Conservation (phyloP, 306 rosid species). For the Psophocarpus tetragonolobus region DNA sequence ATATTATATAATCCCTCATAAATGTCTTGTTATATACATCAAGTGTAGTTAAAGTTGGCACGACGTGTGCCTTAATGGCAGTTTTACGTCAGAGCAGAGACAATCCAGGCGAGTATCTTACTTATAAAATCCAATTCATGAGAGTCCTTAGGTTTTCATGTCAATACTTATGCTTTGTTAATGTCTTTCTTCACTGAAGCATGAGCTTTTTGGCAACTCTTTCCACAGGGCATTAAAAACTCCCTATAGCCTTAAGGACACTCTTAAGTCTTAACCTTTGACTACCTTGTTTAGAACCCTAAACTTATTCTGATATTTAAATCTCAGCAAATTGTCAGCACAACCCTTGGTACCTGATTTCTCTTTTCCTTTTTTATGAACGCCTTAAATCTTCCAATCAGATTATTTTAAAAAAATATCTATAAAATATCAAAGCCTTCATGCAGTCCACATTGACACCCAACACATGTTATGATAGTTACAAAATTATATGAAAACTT, state of each 20-base stretch:
- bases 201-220: not conserved
- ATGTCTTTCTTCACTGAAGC: not conserved
- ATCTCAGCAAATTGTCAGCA: conserved; percentile 3
- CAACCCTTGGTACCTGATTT: not conserved
- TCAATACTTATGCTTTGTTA: not conserved
- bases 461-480: not conserved
- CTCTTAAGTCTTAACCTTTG: conserved; percentile 6
- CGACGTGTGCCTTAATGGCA: not conserved
- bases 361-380: not conserved
- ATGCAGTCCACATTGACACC: not conserved
- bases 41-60: not conserved
- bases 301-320: not conserved
- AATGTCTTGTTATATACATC: not conserved
- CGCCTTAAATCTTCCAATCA: not conserved
- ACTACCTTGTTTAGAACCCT: conserved; percentile 2
- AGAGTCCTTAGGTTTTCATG: not conserved
- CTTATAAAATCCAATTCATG: not conserved
- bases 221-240: not conserved
- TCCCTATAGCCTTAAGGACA: not conserved
- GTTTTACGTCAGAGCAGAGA: not conserved
- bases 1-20: not conserved
- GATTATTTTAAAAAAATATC: not conserved
- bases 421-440: not conserved
- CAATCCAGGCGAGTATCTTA: not conserved
- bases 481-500: conserved; percentile 31